Conservation (phyloP, 2,329 filamentous ascomycete species). For the Rosellinia necatrix region DNA sequence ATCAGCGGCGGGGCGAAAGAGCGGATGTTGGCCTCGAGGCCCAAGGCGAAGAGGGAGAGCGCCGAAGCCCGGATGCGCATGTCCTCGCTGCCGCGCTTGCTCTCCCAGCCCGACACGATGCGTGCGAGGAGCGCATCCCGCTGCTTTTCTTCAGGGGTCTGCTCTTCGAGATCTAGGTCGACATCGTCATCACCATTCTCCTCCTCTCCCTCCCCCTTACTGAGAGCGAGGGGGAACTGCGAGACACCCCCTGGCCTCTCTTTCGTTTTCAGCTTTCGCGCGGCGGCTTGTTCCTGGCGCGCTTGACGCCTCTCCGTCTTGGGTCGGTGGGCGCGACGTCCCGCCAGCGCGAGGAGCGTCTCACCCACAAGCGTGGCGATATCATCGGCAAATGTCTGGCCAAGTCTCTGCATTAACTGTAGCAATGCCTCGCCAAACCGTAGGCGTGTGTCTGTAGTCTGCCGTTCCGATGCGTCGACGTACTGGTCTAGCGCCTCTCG, state of each 20-base stretch:
- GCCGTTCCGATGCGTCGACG: conserved; percentile 64
- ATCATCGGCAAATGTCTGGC: conserved; percentile 59
- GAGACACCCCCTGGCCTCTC: background rate
- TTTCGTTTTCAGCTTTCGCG: conserved; percentile 42
- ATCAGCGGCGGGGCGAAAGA: conserved; percentile 59
- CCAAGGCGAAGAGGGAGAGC: conserved; percentile 65
- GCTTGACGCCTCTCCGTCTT: conserved; percentile 63
- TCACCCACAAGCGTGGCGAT: conserved; percentile 57
- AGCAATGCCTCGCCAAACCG: conserved; percentile 71
- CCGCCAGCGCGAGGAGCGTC: conserved; percentile 65
- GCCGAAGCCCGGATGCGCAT: conserved; percentile 71
- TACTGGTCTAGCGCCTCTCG: conserved; percentile 70
- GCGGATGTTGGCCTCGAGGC: conserved; percentile 63
- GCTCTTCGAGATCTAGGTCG: conserved; percentile 33
- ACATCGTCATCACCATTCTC: conserved; percentile 23
- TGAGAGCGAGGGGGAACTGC: background rate
- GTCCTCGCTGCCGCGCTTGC: conserved; percentile 69
- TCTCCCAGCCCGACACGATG: conserved; percentile 71
- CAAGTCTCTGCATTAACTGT: conserved; percentile 66
- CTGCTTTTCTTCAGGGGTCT: conserved; percentile 45
- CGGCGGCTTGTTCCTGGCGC: conserved; percentile 53
- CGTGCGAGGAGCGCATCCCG: conserved; percentile 57
- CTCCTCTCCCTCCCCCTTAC: too few species aligned
- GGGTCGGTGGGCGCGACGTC: conserved; percentile 64
- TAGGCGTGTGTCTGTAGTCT: conserved; percentile 65